Evolutionary conservation across 805 yeast genomes (phyloP).

Genomic region (Nematodospora valgi): DNA sequence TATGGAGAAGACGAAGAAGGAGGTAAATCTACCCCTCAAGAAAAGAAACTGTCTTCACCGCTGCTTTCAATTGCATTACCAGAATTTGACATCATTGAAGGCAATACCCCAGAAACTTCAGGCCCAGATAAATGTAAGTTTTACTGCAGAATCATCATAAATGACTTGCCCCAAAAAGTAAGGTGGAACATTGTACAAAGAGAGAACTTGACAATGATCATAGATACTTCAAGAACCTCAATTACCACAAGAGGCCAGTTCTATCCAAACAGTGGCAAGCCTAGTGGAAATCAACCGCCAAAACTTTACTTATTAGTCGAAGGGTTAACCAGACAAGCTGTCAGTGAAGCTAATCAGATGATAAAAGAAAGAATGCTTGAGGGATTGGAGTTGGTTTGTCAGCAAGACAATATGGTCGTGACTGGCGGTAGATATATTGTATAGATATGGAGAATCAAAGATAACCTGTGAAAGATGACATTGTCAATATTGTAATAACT

Average conservation of each 20-base stretch:
- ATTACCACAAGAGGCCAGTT: slow-evolving; percentile 80
- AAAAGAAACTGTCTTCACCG: background rate
- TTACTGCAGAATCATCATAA: slow-evolving; percentile 70
- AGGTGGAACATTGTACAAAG: slow-evolving; percentile 76
- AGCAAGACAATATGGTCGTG: too few species aligned
- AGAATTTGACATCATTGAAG: slow-evolving; percentile 48
- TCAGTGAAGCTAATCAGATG: slow-evolving; percentile 55
- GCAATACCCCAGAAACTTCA: slow-evolving; percentile 49
- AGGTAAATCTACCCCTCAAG: background rate
- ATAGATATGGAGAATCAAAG: background rate
- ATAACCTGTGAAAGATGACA: too few species aligned
- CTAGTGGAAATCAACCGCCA: slow-evolving; percentile 51
- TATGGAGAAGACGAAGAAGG: slow-evolving; percentile 13
- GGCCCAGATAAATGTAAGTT: slow-evolving; percentile 54
- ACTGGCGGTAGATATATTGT: too few species aligned
- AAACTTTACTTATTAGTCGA: slow-evolving; percentile 78
- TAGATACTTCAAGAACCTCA: slow-evolving; percentile 69
- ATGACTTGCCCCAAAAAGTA: slow-evolving; percentile 79
- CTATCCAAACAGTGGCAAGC: slow-evolving; percentile 39
- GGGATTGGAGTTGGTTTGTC: slow-evolving; percentile 50
- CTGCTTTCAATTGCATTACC: slow-evolving; percentile 25
- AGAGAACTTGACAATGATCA: slow-evolving; percentile 58
- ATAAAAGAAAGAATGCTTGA: slow-evolving; percentile 53
- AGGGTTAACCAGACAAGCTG: slow-evolving; percentile 59
- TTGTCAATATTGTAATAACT: too few species aligned